Base-by-base conservation (phyloP, 2,329 filamentous ascomycete species). In the Aspergillus ustus region DNA sequence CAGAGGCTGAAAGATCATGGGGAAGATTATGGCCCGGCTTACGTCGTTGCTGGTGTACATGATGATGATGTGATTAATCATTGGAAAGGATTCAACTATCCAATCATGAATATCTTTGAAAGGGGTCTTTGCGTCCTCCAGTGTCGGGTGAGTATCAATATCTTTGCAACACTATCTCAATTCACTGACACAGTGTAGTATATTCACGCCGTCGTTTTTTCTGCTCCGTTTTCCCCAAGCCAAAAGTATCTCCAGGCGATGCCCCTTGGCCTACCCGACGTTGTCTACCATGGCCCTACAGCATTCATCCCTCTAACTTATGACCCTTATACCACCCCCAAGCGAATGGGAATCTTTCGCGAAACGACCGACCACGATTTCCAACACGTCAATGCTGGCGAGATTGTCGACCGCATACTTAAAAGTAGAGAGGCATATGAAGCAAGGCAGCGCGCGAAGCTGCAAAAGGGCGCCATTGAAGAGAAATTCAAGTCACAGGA, bases 91-190 rank as follows among this genome's bases (percentile, higher is more conserved):
- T 85, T 97, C 70, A 99, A 99, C 80, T 99, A 97, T 75, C 95
- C 95, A 28, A 98, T 99, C 80, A 99, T 99, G 95, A 99, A 98
- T 81, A 93, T 97, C 60, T 97, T 94, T 72, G 95, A 99, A 82
- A 90, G 95, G 46, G 93, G 93, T 1, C 87, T 99, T 22, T 99
- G 95, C 75, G 94, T 98, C 31, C 82, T 98, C 65, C 95, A 99
- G 74, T 99, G 95, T 83, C 90, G 90, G 77, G 92, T 94, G 82
- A 71, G 86, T 76, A 52, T 15, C 11, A 34, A 15, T 31, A 15
- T n/a, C 31, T 19, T 46, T 15, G 25, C 56, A 19, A 28, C n/a
- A 2, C 19, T n/a, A 4, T 5, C 7, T 44, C 3, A n/a, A 29
- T 15, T 9, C 40, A 25, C 57, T 63, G 49, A 67, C 50, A 54